Evolutionary conservation across 768 basidiomycete species (phyloP).

Genomic region (Termitomyces sp.): DNA sequence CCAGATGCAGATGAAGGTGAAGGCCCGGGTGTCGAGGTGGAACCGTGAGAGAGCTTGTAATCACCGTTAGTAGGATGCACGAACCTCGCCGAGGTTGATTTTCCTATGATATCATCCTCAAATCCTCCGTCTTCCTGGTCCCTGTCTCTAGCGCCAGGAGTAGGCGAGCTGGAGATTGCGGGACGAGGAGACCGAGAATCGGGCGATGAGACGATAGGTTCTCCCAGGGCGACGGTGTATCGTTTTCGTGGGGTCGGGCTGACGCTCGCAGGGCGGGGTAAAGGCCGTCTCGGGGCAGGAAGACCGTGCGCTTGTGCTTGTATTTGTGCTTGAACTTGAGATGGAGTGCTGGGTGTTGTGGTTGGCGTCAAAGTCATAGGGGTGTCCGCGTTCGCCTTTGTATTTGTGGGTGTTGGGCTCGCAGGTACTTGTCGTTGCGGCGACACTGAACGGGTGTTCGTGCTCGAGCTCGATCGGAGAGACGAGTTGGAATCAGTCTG

Average conservation of each 20-base stretch:
- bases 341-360: not conserved
- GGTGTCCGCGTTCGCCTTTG: not conserved
- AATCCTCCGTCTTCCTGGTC: constrained; percentile 36
- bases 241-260: constrained; percentile 77
- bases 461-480: constrained; percentile 5
- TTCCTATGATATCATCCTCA: constrained; percentile 61
- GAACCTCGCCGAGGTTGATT: constrained; percentile 32
- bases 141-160: constrained; percentile 21
- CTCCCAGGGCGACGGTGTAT: constrained; percentile 82
- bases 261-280: constrained; percentile 46
- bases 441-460: constrained; percentile 11
- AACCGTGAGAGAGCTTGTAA: constrained; percentile 12
- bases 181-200: constrained; percentile 15
- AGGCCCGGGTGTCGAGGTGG: not conserved
- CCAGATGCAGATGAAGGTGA: not conserved
- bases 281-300: constrained; percentile 35
- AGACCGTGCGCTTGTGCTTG: constrained; percentile 21
- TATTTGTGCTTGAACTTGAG: not conserved
- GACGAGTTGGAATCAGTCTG: constrained; percentile 24
- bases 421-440: constrained; percentile 8
- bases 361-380: not conserved
- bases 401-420: not conserved
- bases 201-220: constrained; percentile 50
- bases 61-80: constrained; percentile 15
- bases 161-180: constrained; percentile 28